Evolutionary conservation across 805 yeast genomes (phyloP).

Genomic region (Grigorovia transvaalensis): DNA sequence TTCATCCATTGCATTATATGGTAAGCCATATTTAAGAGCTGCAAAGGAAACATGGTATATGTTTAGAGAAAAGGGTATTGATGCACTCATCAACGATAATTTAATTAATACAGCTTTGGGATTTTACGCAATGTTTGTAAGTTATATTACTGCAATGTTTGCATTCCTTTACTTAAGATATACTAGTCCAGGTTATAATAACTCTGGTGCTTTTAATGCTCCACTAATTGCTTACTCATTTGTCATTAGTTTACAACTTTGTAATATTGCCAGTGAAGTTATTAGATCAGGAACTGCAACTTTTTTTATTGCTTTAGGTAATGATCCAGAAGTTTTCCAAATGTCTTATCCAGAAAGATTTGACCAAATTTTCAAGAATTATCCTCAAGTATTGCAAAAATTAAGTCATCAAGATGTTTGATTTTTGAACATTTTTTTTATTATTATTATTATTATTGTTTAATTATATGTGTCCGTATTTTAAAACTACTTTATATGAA

Average conservation of each 20-base stretch:
- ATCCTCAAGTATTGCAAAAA: conserved; percentile 59
- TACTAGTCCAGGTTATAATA: conserved; percentile 58
- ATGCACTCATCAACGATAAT: conserved; percentile 76
- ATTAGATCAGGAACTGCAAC: conserved; percentile 77
- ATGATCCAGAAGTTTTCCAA: conserved; percentile 75
- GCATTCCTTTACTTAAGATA: conserved; percentile 56
- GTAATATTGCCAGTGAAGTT: conserved; percentile 60
- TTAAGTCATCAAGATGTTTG: conserved; percentile 28
- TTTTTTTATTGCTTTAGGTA: conserved; percentile 71
- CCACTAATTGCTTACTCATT: conserved; percentile 67
- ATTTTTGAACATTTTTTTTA: background rate
- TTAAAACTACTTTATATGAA: conserved; percentile 48
- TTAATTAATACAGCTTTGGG: conserved; percentile 68
- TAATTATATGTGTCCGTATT: no score
- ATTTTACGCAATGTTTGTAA: conserved; percentile 65
- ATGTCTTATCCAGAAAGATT: conserved; percentile 60
- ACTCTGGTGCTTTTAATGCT: conserved; percentile 51
- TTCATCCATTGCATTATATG: conserved; percentile 79
- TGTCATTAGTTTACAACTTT: conserved; percentile 64
- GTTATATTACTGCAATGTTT: conserved; percentile 52
- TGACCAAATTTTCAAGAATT: conserved; percentile 51
- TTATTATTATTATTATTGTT: no score
- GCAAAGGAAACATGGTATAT: conserved; percentile 78
- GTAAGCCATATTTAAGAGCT: conserved; percentile 61
- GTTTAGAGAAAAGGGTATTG: conserved; percentile 69